These are phyloP conservation scores for Eutrema salsugineum DNA, from an alignment of 441 rosid genomes.

Conservation along the genomic window DNA sequence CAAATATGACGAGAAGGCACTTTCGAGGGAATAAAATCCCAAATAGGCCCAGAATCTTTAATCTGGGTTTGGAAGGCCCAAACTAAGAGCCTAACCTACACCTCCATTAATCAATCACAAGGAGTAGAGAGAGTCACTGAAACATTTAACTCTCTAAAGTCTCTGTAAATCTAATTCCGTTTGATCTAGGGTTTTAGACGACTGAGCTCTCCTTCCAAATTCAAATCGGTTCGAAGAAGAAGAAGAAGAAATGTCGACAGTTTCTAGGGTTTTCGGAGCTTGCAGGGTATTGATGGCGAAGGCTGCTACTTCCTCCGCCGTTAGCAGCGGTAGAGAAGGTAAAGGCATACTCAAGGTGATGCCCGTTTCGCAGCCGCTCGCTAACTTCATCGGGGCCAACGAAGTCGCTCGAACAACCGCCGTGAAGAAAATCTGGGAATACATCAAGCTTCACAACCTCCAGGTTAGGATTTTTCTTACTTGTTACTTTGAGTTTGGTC, in stretches of 20 bases:
- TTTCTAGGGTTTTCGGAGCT: conserved; percentile 31
- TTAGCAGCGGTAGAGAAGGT: background rate
- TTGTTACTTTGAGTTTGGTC: background rate
- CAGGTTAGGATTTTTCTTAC: conserved; percentile 27
- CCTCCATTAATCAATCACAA: background rate
- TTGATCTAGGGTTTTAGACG: conserved; percentile 22
- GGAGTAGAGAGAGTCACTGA: background rate
- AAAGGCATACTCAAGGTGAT: conserved; percentile 21
- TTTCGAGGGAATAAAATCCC: background rate
- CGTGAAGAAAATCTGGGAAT: conserved; percentile 40
- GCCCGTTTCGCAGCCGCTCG: conserved; percentile 41
- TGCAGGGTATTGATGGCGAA: conserved; percentile 29
- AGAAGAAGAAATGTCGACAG: conserved; percentile 17
- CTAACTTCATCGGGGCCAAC: conserved; percentile 32
- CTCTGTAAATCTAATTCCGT: background rate
- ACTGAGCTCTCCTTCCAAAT: background rate
- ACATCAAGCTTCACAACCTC: conserved; percentile 37
- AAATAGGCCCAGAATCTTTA: background rate
- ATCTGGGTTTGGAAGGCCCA: background rate
- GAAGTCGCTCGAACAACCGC: conserved; percentile 38
- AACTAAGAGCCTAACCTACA: too few species aligned
- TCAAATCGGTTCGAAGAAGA: background rate
- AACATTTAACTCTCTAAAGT: background rate
- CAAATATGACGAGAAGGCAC: too few species aligned
- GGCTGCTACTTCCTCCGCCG: conserved; percentile 16